Conservation (phyloP, 2,329 filamentous ascomycete species). For the Aspergillus sp. region DNA sequence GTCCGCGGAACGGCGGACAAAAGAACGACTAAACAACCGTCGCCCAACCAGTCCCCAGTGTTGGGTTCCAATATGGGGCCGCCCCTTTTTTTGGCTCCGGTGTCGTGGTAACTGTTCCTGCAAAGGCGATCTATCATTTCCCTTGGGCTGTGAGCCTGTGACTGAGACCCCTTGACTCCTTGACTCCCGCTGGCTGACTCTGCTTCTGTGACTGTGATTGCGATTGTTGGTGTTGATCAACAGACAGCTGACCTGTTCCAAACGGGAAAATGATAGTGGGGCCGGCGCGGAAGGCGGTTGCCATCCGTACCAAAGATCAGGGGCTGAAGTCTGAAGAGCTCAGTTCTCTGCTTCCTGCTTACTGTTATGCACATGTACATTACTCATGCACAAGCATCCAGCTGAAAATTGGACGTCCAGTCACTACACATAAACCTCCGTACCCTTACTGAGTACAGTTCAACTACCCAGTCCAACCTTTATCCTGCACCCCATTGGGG, state of each 20-base stretch:
- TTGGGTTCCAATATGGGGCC: background rate
- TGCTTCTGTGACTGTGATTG: background rate
- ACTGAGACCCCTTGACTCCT: background rate
- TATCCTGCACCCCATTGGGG: background rate
- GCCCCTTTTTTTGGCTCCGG: background rate
- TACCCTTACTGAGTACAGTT: background rate
- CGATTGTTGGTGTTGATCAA: background rate
- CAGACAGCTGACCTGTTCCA: background rate
- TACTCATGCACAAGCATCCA: background rate
- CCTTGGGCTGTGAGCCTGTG: too few species aligned
- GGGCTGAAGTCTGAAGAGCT: too few species aligned
- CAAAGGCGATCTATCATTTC: conserved; percentile 4
- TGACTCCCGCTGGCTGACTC: too few species aligned
- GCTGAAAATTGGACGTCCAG: background rate
- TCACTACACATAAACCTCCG: background rate
- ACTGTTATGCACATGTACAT: background rate
- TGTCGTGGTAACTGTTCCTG: background rate
- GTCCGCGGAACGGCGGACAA: background rate
- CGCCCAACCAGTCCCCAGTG: background rate
- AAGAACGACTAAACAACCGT: background rate
- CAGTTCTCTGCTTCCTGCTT: background rate
- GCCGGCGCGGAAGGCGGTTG: background rate
- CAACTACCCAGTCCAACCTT: background rate
- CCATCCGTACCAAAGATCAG: background rate
- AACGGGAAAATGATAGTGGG: background rate